These are phyloP conservation scores for Trichosporon sp. DNA, from an alignment of 1,284 basidiomycete species.

Conservation along the genomic window DNA sequence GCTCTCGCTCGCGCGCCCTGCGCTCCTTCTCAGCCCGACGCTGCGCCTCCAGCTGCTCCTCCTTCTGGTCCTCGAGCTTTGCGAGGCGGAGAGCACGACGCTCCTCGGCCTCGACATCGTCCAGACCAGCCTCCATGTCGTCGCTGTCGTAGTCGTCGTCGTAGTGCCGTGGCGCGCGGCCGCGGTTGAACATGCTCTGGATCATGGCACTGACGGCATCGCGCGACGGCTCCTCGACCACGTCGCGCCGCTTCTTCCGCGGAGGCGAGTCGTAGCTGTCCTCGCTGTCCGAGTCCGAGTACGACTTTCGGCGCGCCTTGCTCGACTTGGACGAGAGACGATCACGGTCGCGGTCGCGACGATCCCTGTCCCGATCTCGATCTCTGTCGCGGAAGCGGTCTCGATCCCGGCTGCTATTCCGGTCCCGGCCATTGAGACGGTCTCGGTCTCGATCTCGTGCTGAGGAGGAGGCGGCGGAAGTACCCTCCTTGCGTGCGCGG, in stretches of 20 bases:
- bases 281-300: conserved; percentile 9
- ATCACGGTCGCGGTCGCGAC: background rate
- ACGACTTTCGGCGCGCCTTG: conserved; percentile 6
- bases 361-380: background rate
- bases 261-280: conserved; percentile 10
- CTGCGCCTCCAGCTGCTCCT: conserved; percentile 36
- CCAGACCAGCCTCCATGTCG: conserved; percentile 45
- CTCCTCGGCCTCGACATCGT: conserved; percentile 41
- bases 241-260: conserved; percentile 9
- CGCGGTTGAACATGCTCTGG: conserved; percentile 18
- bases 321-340: background rate
- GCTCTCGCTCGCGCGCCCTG: conserved; percentile 17
- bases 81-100: conserved; percentile 33
- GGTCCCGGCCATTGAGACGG: no score
- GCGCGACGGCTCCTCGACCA: conserved; percentile 10
- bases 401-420: background rate
- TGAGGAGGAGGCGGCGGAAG: background rate
- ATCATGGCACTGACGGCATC: conserved; percentile 15
- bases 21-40: conserved; percentile 31
- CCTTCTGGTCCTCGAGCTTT: conserved; percentile 37
- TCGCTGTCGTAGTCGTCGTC: conserved; percentile 24
- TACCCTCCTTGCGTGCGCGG: conserved; percentile 16
- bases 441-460: conserved; percentile 2
- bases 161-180: conserved; percentile 16
- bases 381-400: conserved; percentile 1